Base-by-base conservation (phyloP, 352 stramenopile species). In the Lagenidium giganteum region DNA sequence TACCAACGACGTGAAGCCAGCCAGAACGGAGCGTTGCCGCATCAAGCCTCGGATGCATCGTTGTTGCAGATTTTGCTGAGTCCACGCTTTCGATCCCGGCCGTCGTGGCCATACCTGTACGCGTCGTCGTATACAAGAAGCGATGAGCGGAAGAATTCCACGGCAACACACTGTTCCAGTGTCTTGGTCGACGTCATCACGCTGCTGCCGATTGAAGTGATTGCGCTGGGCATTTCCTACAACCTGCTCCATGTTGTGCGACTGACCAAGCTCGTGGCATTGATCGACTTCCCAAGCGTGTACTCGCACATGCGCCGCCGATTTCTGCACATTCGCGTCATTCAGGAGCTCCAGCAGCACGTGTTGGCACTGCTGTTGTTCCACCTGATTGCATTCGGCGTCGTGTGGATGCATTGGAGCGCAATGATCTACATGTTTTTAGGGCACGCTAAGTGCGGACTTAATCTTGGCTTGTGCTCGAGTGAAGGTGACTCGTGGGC, bases 351-450 rank as follows among this genome's bases (percentile, higher is more conserved):
- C 7, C 23, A 39, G 9, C 23, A 35, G 13, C 36, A 30, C 16
- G 51, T 61, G 26, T 38, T 61, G 5, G 40, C 20, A 16, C 37
- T 39, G 3, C 47, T 54, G 12, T 20, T 61, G 8, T 5, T 41
- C 1, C 13, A 13, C 3, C 7, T 54, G 28, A 31, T 61, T 5
- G 33, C 32, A 9, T 48, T 54, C 25, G 51, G 51, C 2, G 29
- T 39, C 11, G 31, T 61, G 16, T 61, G 51, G 51, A 40, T 51
- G 8, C 51, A 61, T 13, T 61, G 51, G 51, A 54, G 44, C 5
- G 51, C 51, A 4, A 21, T 45, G 1, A 27, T 61, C 21, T 61
- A 54, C 24, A 30, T 54, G n/a, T 30, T 61, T 14, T 50, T 61
- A 16, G 51, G 44, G 9, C 51, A 54, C 28, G 35, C 32, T 16